These are phyloP conservation scores for Penicillium pulvis DNA, from an alignment of 495 filamentous ascomycete genomes.

Conservation along the genomic window DNA sequence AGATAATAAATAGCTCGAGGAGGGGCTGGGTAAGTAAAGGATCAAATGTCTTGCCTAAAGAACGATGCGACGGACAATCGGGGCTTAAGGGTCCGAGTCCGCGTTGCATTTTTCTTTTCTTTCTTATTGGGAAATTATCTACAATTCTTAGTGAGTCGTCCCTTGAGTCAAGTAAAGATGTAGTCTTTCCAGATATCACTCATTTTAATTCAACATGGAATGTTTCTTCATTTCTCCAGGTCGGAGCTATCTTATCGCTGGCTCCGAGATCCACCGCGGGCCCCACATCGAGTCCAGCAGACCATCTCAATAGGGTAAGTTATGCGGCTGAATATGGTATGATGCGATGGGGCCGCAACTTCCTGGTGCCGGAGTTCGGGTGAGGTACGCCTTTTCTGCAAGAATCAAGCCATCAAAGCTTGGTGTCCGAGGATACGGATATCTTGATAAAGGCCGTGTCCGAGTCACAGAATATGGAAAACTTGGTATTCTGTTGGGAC, in stretches of 20 bases:
- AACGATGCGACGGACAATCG: neutral
- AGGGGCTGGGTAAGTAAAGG: neutral
- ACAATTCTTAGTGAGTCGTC: too few species aligned
- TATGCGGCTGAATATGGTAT: neutral
- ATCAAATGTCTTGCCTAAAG: too few species aligned
- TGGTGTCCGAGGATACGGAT: neutral
- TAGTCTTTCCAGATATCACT: neutral
- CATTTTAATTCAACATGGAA: neutral
- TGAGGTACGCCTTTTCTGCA: neutral
- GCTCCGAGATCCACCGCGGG: neutral
- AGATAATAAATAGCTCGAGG: neutral
- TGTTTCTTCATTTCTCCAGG: neutral
- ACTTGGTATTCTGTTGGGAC: neutral
- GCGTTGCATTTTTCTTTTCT: too few species aligned
- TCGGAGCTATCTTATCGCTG: neutral
- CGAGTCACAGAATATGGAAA: neutral
- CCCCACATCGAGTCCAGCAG: neutral
- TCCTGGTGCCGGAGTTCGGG: neutral
- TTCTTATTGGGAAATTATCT: too few species aligned
- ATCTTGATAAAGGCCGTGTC: neutral
- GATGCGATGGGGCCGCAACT: neutral
- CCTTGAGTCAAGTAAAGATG: too few species aligned
- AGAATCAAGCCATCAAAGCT: neutral
- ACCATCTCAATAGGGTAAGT: neutral
- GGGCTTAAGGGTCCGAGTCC: neutral